These are phyloP conservation scores for Populus hybrid DNA, from an alignment of 441 rosid species.

Conservation along the genomic window DNA sequence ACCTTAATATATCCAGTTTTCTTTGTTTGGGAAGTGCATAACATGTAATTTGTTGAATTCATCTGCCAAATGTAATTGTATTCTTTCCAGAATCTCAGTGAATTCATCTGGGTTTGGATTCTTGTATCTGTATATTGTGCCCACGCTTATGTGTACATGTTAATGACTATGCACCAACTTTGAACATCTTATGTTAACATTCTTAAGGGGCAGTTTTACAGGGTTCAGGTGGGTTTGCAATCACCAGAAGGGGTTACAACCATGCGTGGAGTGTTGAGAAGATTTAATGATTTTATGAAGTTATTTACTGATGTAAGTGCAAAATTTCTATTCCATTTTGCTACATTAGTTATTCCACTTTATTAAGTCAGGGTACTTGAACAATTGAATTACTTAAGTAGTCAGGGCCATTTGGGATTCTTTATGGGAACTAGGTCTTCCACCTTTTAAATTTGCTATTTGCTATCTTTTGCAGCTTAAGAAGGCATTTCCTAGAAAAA, in stretches of 20 bases:
- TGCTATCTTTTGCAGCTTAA: conserved; percentile 58
- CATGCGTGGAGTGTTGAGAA: conserved; percentile 68
- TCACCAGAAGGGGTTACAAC: conserved; percentile 88
- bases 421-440: neutral
- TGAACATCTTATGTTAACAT: conserved; percentile 42
- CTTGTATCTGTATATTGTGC: neutral
- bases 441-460: neutral
- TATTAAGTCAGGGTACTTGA: neutral
- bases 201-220: conserved; percentile 92
- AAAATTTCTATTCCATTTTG: neutral
- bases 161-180: neutral
- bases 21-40: neutral
- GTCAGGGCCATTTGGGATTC: neutral
- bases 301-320: conserved; percentile 72
- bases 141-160: neutral
- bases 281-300: conserved; percentile 93
- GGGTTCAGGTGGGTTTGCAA: conserved; percentile 93
- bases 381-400: neutral
- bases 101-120: neutral
- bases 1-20: neutral
- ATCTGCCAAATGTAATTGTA: neutral
- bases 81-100: neutral
- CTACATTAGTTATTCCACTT: neutral
- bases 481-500: conserved; percentile 66
- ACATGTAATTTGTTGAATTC: neutral